Base-by-base conservation (phyloP, 1,284 basidiomycete genomes). In the Leccinum subrobustum region DNA sequence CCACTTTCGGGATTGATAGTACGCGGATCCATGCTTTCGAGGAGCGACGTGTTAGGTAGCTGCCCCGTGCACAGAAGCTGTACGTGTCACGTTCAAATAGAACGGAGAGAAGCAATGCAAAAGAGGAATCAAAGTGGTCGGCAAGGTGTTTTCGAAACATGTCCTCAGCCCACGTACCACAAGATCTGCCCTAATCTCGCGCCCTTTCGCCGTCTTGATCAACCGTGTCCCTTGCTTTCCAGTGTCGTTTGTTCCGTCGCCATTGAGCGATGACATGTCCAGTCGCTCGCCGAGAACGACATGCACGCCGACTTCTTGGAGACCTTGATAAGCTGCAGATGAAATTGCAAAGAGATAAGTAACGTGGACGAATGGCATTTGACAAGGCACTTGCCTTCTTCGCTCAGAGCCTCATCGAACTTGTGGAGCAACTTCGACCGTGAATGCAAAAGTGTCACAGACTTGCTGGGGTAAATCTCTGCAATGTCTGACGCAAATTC, bases 31-130 rank as follows among this genome's bases (percentile, higher is more conserved):
- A 88, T 76, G 0, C 71, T 67, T 29, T 70, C 74, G 27, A 93
- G 75, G 44, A 92, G 70, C 1, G 73, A 76, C 0, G 88, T 87
- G 70, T 92, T 91, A 18, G 90, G 89, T 39, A 76, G 79, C 73
- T 92, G 90, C 6, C 91, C 91, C 0, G 90, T 92, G 70, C 91
- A 92, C 1, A 89, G 76, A 14, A 93, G 79, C 87, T 91, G 58
- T 37, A n/a, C 39, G 33, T 33, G 5, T 18, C 53, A n/a, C 14
- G 48, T 31, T 31, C 51, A 48, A 33, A 27, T n/a, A 42, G 52
- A 52, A 7, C 4, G 27, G 29, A 48, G 27, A 29, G 44, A 42
- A 52, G 4, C 23, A n/a, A 27, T 23, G 4, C 5, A 31, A 25
- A 33, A 59, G 27, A 42, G 4, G 29, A 23, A 33, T 39, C 4